phyloP scores from a whole-genome alignment of 83 land plant genomes.

The Thuja plicata region DNA sequence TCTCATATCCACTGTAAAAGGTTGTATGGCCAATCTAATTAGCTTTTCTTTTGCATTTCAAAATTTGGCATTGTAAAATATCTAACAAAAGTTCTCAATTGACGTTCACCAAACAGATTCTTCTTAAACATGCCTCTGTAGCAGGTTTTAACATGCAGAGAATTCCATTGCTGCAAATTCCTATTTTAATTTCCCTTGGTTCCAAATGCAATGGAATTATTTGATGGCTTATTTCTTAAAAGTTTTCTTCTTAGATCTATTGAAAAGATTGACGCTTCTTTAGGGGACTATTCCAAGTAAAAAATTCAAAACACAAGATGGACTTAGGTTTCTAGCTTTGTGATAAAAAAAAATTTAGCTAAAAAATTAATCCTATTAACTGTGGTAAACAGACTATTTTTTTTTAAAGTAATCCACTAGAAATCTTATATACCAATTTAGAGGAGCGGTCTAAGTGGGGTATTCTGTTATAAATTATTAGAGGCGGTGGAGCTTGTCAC shows the following conservation, averaged over 20 bases:
- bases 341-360: no score
- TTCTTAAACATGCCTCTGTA: background rate
- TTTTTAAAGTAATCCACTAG: background rate
- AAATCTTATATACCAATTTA: no score
- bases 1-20: background rate
- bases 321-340: background rate
- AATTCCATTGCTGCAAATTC: background rate
- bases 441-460: background rate
- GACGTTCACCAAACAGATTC: background rate
- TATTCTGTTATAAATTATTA: background rate
- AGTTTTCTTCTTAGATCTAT: background rate
- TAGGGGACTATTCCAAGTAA: background rate
- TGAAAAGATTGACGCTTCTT: background rate
- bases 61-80: background rate
- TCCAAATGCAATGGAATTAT: background rate
- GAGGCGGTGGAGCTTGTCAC: background rate
- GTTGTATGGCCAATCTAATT: background rate
- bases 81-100: background rate
- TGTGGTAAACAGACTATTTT: background rate
- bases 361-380: no score
- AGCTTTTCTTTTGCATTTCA: background rate
- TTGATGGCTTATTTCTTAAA: background rate
- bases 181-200: background rate
- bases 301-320: background rate
- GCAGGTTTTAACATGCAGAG: background rate